phyloP scores from a whole-genome alignment of 441 rosid genomes.

The Brassica hybrid region DNA sequence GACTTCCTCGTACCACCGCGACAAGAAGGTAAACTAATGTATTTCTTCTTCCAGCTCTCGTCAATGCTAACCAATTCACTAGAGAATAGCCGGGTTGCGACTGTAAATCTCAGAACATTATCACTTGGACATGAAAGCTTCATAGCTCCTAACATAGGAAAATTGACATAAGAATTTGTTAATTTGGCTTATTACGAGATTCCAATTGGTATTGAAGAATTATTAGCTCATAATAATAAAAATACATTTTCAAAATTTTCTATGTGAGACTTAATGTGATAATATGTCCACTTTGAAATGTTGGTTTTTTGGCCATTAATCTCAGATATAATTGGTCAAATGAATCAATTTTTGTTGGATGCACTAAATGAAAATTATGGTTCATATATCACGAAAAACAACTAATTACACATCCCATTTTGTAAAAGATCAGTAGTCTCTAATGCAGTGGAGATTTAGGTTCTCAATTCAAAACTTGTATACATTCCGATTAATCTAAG shows the following conservation, averaged over 20 bases:
- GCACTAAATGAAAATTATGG: background rate
- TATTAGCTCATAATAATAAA: background rate
- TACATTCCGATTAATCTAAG: background rate
- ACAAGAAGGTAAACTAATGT: conserved; percentile 41
- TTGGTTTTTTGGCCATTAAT: background rate
- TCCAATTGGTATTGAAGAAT: background rate
- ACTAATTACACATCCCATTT: background rate
- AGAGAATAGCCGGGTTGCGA: conserved; percentile 28
- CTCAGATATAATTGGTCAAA: background rate
- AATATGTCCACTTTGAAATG: background rate
- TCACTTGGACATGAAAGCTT: conserved; percentile 52
- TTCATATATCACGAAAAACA: background rate
- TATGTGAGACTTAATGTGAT: background rate
- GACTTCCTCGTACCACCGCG: conserved; percentile 44
- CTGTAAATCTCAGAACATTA: conserved; percentile 46
- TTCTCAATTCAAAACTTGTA: background rate
- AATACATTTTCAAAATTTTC: too few species aligned
- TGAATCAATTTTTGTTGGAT: background rate
- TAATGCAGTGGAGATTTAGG: background rate
- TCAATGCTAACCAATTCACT: conserved; percentile 46
- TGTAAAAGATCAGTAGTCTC: background rate
- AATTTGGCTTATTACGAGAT: background rate
- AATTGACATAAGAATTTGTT: background rate
- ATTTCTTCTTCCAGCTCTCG: conserved; percentile 36
- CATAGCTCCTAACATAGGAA: conserved; percentile 41